Base-by-base conservation (phyloP, 768 basidiomycete species). In the Pulveroboletus sp. region DNA sequence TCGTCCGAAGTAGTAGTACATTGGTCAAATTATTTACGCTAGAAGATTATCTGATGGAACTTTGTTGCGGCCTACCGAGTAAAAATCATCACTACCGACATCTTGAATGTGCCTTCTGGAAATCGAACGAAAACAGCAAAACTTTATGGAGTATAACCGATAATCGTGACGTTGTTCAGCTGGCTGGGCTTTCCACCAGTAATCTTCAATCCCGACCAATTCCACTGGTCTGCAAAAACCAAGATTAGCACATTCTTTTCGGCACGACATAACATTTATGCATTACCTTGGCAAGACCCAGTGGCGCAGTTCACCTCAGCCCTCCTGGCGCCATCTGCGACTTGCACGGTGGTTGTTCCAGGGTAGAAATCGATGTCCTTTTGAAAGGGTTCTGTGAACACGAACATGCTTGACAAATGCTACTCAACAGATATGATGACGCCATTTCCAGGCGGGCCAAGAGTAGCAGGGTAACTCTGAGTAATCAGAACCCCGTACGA, bases 401-500 rank as follows among this genome's bases (percentile, higher is more conserved):
- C 8, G n/a, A n/a, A n/a, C 11, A 8, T 7, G 13, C 7, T 20
- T 34, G 17, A 3, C 5, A 13, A 23, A 29, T 13, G 16, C 20
- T 10, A 59, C 76, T 53, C 53, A 27, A 84, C 81, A 17, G 75
- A 82, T n/a, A n/a, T n/a, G n/a, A n/a, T n/a, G n/a, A 81, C 78
- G 5, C 82, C 82, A 14, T 62, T 78, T 27, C 82, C 82, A 4
- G 84, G 79, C 0, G 69, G 76, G n/a, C 77, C 77, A 16, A 80
- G 55, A 10, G 72, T 70, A 20, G 63, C 53, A 6, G 83, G 81
- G 59, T 85, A 85, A 58, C 81, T 84, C 75, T 82, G 59, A 58
- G 83, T 79, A 31, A 87, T 81, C 51, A 87, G 45, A 0, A 86
- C 65, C 31, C 84, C 85, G 49, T 76, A 85, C 27, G 61, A n/a